Evolutionary conservation across 257 asterid genomes (phyloP).

Genomic region (Parsonsia alboflavescens): DNA sequence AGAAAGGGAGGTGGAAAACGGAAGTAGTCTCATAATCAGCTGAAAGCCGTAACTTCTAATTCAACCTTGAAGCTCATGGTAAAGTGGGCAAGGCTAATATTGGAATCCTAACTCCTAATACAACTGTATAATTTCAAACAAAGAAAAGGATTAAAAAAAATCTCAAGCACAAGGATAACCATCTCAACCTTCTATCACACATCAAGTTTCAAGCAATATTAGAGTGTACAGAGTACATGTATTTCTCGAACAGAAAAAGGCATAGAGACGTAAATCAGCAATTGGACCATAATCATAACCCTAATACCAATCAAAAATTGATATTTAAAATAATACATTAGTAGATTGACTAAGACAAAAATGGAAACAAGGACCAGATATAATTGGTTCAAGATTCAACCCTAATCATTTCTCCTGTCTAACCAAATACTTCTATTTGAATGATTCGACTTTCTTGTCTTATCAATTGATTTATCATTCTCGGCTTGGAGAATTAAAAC

Average conservation of each 20-base stretch:
- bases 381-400: conserved; percentile 11
- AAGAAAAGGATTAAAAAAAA: too few species aligned
- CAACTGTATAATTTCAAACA: too few species aligned
- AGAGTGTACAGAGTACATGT: too few species aligned
- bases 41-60: background rate
- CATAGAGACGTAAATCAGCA: background rate
- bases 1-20: background rate
- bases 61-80: too few species aligned
- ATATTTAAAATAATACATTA: background rate
- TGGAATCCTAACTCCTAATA: too few species aligned
- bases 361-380: too few species aligned
- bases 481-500: background rate
- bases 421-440: background rate
- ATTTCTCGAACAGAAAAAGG: too few species aligned
- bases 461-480: background rate
- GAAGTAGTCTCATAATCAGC: background rate
- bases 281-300: background rate
- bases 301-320: background rate
- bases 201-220: too few species aligned
- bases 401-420: background rate
- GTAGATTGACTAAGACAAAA: background rate
- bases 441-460: background rate
- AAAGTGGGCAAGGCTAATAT: too few species aligned
- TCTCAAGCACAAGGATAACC: too few species aligned
- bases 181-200: too few species aligned